A percentile compares a stretch with the other conserved stretches of the same genome.
These are phyloP conservation scores for Erythrobasidium hasegawianum DNA, from an alignment of 1,284 basidiomycete genomes.

Conservation along the genomic window DNA sequence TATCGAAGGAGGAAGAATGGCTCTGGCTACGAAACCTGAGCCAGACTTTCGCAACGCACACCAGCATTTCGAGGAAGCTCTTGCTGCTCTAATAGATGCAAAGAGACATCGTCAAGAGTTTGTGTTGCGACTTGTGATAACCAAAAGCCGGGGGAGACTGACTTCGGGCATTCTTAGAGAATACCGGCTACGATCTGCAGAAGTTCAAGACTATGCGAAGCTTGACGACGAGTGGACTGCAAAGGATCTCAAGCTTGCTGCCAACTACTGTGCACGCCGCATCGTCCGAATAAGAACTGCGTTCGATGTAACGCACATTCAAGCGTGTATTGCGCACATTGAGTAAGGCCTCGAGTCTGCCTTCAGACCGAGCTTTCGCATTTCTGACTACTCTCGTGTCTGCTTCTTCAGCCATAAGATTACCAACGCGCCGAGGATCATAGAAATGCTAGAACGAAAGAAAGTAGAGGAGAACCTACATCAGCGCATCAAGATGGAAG, in stretches of 20 bases:
- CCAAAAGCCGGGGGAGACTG: no score
- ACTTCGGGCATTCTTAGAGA: no score
- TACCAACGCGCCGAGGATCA: neutral
- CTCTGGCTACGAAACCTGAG: neutral
- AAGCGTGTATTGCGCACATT: slow-evolving; percentile 4
- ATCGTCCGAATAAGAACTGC: neutral
- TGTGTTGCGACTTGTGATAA: no score
- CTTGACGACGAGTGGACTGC: neutral
- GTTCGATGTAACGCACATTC: neutral
- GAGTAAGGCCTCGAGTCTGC: neutral
- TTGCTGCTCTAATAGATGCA: neutral
- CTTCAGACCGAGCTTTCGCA: neutral
- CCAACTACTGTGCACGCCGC: neutral
- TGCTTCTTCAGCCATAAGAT: neutral
- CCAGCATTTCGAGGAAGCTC: neutral
- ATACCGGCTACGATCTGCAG: neutral
- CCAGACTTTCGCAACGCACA: neutral
- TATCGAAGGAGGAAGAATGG: neutral
- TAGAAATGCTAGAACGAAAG: neutral
- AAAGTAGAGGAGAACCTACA: neutral
- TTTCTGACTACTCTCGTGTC: neutral
- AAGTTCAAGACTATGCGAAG: neutral
- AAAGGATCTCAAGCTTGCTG: neutral
- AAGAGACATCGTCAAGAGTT: neutral
- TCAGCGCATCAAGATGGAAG: neutral